phyloP scores from a whole-genome alignment of 208 protist genomes.

The Acanthamoeba culbertsoni region DNA sequence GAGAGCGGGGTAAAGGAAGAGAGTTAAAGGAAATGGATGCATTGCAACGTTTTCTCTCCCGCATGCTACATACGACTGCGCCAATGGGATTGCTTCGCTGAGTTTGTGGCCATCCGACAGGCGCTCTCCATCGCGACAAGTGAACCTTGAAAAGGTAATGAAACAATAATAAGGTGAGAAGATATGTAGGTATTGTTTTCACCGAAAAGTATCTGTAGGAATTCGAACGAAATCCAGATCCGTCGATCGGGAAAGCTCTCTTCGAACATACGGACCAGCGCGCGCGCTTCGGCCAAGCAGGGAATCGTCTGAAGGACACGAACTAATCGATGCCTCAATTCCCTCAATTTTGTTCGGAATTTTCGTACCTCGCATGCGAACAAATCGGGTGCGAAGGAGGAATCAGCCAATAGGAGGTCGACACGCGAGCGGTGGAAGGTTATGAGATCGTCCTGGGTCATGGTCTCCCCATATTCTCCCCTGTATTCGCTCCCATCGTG shows the following conservation, averaged over 20 bases:
- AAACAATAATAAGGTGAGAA: no score
- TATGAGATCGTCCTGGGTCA: neutral
- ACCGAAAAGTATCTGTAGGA: no score
- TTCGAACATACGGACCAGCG: slow-evolving; percentile 30
- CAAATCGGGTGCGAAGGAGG: neutral
- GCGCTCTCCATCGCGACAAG: neutral
- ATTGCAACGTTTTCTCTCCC: no score
- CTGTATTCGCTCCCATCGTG: slow-evolving; percentile 6
- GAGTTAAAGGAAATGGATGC: neutral
- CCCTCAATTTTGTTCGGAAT: neutral
- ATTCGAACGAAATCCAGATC: neutral
- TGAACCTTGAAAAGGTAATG: slow-evolving; percentile 28
- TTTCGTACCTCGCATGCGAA: neutral
- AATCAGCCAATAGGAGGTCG: neutral
- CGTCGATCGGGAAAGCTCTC: neutral
- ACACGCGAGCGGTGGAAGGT: neutral
- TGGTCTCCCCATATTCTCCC: neutral
- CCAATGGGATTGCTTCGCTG: neutral
- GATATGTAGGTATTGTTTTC: no score
- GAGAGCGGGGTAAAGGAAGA: neutral
- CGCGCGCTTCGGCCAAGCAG: neutral
- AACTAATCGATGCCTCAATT: neutral
- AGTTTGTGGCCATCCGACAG: neutral
- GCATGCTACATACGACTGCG: neutral
- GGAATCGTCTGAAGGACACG: neutral